Evolutionary conservation across 2,329 filamentous ascomycete genomes (phyloP), one percentile per base, ranked within the genome.

Genomic region (Botrytis elliptica): DNA sequence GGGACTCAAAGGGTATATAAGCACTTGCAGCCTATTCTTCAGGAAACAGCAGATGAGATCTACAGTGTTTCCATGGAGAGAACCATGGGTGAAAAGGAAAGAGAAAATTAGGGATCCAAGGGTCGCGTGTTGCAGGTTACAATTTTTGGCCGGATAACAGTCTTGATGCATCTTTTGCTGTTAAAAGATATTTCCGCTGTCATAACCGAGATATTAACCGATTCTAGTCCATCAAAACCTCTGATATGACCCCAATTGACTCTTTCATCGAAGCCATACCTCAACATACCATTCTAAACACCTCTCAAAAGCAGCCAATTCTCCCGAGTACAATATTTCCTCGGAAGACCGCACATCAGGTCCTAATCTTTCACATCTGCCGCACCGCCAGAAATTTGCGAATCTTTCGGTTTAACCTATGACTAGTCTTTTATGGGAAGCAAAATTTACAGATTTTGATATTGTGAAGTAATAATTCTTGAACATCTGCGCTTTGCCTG

Each of bases 361-460:
- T n/a, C 25, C 12, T n/a, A 52, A n/a, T n/a, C 10, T 14, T n/a
- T 52, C 49, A 3, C 4, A n/a, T n/a, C 4, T 52, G 49, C 22
- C 4, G 10, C 1, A 52, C 3, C 12, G 10, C n/a, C 25, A 25
- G 16, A n/a, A n/a, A 2, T 10, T 52, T 14, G n/a, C 25, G 25
- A 16, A 16, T n/a, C 0, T 52, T 22, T 52, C 0, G 10, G 12
- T 16, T 52, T n/a, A 5, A 52, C 16, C 3, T 0, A 7, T 1
- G 0, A 52, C 9, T 52, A 2, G 4, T n/a, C 0, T 52, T 52
- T 12, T 5, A 52, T n/a, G 2, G 46, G 22, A 52, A 25, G 46
- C 22, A 25, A 25, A 12, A 25, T 9, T 52, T 52, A 12, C 22
- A 4, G 22, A 5, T 12, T 12, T 22, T 46, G 44, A 22, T 46